Conservation (phyloP, 257 asterid genomes). For the Handroanthus guayacan region DNA sequence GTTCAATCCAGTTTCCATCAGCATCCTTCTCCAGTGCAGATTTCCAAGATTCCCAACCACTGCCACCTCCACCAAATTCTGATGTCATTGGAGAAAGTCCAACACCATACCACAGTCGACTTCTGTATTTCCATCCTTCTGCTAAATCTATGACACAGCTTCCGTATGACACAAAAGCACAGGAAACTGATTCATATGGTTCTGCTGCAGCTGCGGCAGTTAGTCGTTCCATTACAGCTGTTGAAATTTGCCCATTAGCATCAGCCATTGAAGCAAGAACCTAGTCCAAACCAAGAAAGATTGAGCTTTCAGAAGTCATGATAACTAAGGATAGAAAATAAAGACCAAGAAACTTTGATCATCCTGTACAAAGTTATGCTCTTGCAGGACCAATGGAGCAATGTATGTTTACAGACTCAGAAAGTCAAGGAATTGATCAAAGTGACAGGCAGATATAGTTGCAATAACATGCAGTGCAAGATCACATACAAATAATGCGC, state of each 20-base stretch:
- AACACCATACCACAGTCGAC: conserved; percentile 93
- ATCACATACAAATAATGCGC: conserved; percentile 1
- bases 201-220: conserved; percentile 97
- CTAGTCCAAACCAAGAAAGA: conserved; percentile 48
- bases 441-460: conserved; percentile 24
- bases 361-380: conserved; percentile 19
- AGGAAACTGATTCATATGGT: conserved; percentile 92
- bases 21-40: conserved; percentile 85
- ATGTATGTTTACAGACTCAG: conserved; percentile 12
- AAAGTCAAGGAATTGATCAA: conserved; percentile 5
- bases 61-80: conserved; percentile 89
- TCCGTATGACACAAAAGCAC: conserved; percentile 95
- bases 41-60: conserved; percentile 98
- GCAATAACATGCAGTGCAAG: conserved; percentile 8
- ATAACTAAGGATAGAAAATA: conserved; percentile 25
- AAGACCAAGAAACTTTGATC: conserved; percentile 28
- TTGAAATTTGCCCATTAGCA: conserved; percentile 83
- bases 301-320: conserved; percentile 31
- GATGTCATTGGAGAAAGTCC: conserved; percentile 68
- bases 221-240: conserved; percentile 87
- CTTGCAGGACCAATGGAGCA: conserved; percentile 33
- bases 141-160: conserved; percentile 84
- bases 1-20: conserved; percentile 92
- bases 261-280: conserved; percentile 96
- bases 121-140: conserved; percentile 97